Percentiles rank a stretch among this genome's conserved stretches.
Conservation (phyloP, 2,329 filamentous ascomycete species). For the Fusarium xylarioides region DNA sequence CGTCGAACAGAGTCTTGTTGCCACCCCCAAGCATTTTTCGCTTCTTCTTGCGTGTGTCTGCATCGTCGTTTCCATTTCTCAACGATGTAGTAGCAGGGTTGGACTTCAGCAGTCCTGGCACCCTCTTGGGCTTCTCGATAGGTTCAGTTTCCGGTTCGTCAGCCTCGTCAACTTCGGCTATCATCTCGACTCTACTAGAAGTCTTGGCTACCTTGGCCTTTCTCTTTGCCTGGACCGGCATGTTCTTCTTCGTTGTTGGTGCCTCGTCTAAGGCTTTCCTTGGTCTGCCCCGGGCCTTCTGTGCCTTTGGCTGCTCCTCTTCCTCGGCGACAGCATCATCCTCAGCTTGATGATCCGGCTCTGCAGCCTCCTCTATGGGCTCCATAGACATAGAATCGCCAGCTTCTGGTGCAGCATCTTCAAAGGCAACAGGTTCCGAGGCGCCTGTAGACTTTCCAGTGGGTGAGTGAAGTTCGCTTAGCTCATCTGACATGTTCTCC, state of each 20-base stretch:
- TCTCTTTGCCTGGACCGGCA: slow-evolving; percentile 45
- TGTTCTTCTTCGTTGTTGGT: slow-evolving; percentile 57
- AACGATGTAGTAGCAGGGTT: slow-evolving; percentile 5
- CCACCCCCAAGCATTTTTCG: slow-evolving; percentile 73
- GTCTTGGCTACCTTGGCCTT: slow-evolving; percentile 46
- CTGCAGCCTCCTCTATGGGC: slow-evolving; percentile 7
- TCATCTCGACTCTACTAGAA: slow-evolving; percentile 49
- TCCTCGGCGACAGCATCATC: slow-evolving; percentile 7
- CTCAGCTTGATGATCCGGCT: slow-evolving; percentile 13
- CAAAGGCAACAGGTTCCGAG: slow-evolving; percentile 47
- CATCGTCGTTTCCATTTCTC: slow-evolving; percentile 40
- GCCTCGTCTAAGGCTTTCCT: slow-evolving; percentile 57
- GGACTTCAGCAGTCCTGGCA: slow-evolving; percentile 15
- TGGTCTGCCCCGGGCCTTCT: slow-evolving; percentile 57
- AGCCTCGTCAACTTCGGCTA: slow-evolving; percentile 50
- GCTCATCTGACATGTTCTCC: slow-evolving; percentile 45
- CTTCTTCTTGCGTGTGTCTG: slow-evolving; percentile 71
- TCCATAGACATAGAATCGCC: slow-evolving; percentile 16
- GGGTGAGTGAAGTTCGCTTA: slow-evolving; percentile 41
- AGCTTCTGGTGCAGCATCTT: slow-evolving; percentile 40
- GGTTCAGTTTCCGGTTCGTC: slow-evolving; percentile 46
- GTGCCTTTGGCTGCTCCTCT: slow-evolving; percentile 23
- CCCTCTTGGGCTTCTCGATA: slow-evolving; percentile 16
- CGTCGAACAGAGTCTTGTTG: slow-evolving; percentile 75
- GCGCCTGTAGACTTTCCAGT: slow-evolving; percentile 19